Evolutionary conservation across 768 basidiomycete genomes (phyloP).

Genomic region (Solioccasus polychromus): DNA sequence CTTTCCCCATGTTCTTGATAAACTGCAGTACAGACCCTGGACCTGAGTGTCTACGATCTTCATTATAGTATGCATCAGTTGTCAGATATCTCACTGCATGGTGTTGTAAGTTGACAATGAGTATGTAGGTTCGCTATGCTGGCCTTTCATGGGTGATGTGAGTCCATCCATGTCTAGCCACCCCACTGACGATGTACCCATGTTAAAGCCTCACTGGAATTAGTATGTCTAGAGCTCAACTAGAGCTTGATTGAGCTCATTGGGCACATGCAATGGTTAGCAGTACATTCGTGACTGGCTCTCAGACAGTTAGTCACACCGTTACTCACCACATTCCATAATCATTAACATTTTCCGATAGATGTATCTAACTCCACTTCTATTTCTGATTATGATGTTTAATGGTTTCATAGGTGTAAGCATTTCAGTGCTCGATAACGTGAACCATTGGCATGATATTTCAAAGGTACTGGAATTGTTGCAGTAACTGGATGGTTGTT

Average conservation of each 20-base stretch:
- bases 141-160: constrained; percentile 12
- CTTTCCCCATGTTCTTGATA: neutral
- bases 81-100: neutral
- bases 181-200: neutral
- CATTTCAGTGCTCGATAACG: neutral
- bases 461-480: constrained; percentile 2
- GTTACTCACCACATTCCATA: neutral
- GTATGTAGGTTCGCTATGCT: constrained; percentile 12
- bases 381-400: neutral
- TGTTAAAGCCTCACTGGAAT: constrained; percentile 1
- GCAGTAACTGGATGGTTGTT: constrained; percentile 5
- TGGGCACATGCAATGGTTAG: neutral
- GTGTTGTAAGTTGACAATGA: too few relatives aligned
- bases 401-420: constrained; percentile 9
- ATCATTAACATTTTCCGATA: neutral
- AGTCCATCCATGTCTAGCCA: neutral
- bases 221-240: neutral
- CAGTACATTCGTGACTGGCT: constrained; percentile 1
- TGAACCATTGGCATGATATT: neutral
- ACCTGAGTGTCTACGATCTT: constrained; percentile 16
- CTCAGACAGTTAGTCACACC: constrained; percentile 5
- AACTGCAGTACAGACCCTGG: constrained; percentile 8
- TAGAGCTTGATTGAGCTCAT: neutral
- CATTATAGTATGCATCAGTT: constrained; percentile 7
- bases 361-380: neutral